Percentiles rank a stretch among this genome's conserved stretches.
Conservation (phyloP, 352 stramenopile genomes). For the Hyaloperonospora arabidopsidis region DNA sequence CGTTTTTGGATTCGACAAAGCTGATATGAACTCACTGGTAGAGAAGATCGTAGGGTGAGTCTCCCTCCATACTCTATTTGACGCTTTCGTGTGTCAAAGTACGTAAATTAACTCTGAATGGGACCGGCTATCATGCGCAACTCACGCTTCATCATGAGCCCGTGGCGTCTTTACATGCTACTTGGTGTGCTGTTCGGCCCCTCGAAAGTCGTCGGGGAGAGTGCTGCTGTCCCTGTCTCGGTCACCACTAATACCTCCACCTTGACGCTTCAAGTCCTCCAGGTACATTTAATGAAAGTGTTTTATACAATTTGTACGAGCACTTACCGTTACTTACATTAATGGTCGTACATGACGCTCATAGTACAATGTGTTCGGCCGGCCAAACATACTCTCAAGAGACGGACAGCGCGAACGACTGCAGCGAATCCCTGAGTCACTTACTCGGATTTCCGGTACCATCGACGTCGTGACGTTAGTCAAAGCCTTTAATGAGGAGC, state of each 20-base stretch:
- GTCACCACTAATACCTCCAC: not conserved
- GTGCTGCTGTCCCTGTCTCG: no score
- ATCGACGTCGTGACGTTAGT: conserved; percentile 79
- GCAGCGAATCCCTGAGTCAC: conserved; percentile 44
- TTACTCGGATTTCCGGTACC: conserved; percentile 31
- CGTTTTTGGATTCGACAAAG: no score
- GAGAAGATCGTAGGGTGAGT: no score
- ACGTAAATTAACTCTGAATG: no score
- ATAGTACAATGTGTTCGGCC: conserved; percentile 79
- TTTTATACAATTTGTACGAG: conserved; percentile 11
- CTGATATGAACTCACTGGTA: no score
- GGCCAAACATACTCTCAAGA: conserved; percentile 55
- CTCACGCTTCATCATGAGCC: no score
- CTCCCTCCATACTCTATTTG: no score
- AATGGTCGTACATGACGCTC: not conserved
- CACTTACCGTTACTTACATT: not conserved
- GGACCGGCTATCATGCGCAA: no score
- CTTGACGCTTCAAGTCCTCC: conserved; percentile 1
- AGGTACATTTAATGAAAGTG: not conserved
- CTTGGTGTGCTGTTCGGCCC: no score
- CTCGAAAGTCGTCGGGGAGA: no score
- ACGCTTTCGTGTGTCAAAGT: no score
- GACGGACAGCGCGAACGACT: conserved; percentile 71
- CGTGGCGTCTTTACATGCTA: no score
- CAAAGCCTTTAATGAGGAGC: conserved; percentile 39